These are phyloP conservation scores for Graphilbum fragrans DNA, from an alignment of 2,329 filamentous ascomycete species.

Conservation along the genomic window DNA sequence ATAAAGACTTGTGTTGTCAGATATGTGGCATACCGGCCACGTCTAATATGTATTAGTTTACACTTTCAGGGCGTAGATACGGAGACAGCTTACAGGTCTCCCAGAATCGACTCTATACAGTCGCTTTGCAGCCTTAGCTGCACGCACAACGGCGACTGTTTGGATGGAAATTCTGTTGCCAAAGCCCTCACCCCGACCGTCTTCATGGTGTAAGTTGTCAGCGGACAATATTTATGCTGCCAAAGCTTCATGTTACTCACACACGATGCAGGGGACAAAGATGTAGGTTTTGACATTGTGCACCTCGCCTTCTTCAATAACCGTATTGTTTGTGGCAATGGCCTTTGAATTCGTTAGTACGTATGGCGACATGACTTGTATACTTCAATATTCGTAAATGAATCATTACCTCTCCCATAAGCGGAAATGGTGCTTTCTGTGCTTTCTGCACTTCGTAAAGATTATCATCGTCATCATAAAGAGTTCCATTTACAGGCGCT, in stretches of 20 bases:
- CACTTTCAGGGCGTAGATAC: not conserved
- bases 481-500: slow-evolving; percentile 23
- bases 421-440: slow-evolving; percentile 8
- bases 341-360: slow-evolving; percentile 12
- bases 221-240: no score
- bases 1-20: slow-evolving; percentile 33
- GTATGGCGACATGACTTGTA: not conserved
- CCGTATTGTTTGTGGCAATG: slow-evolving; percentile 24
- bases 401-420: not conserved
- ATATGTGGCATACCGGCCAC: slow-evolving; percentile 41
- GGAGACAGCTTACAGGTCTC: slow-evolving; percentile 9
- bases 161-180: slow-evolving; percentile 39
- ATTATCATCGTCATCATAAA: slow-evolving; percentile 29
- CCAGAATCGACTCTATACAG: slow-evolving; percentile 29
- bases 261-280: slow-evolving; percentile 42
- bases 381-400: no score
- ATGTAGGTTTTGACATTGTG: slow-evolving; percentile 35
- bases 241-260: slow-evolving; percentile 14
- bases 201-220: no score
- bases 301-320: slow-evolving; percentile 29
- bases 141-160: slow-evolving; percentile 32
- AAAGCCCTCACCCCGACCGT: slow-evolving; percentile 35
- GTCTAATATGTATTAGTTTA: slow-evolving; percentile 14
- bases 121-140: slow-evolving; percentile 24
- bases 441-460: slow-evolving; percentile 30